A percentile compares a stretch with the other conserved stretches of the same genome.
Evolutionary conservation across 2,329 filamentous ascomycete genomes (phyloP).

Genomic region (Aspergillus pseudoglaucus): DNA sequence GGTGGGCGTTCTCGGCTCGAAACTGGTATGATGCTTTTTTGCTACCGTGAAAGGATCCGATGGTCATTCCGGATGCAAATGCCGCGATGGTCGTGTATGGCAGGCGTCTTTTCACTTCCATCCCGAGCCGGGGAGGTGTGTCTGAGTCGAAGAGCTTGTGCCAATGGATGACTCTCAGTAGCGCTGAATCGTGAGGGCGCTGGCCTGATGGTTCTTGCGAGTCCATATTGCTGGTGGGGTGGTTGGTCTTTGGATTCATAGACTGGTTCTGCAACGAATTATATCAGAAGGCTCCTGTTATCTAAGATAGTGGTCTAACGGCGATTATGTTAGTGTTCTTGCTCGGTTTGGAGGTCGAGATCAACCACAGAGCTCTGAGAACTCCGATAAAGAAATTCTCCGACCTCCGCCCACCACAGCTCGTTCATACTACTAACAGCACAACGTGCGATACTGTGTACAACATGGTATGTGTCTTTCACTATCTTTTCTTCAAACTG

Average conservation of each 20-base stretch:
- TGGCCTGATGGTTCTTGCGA: constrained; percentile 2
- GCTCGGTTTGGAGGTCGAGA: not conserved
- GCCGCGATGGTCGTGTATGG: constrained; percentile 58
- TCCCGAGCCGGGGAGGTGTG: constrained; percentile 46
- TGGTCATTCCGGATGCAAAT: constrained; percentile 60
- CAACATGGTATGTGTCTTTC: not conserved
- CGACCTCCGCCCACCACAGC: not conserved
- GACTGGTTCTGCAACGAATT: too few relatives aligned
- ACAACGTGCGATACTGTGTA: not conserved
- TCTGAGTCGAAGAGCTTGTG: constrained; percentile 33
- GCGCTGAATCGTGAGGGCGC: constrained; percentile 1
- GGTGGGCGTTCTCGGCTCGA: constrained; percentile 92
- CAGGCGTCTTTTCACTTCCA: constrained; percentile 60
- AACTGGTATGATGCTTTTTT: constrained; percentile 73
- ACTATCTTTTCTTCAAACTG: not conserved
- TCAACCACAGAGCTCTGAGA: constrained; percentile 4
- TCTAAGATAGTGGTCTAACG: not conserved
- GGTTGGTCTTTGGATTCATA: too few relatives aligned
- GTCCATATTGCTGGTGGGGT: constrained; percentile 10
- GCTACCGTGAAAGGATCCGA: constrained; percentile 68
- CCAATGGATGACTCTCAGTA: constrained; percentile 28
- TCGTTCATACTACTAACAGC: not conserved
- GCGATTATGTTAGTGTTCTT: not conserved
- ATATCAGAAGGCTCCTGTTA: too few relatives aligned
- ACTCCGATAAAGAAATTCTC: not conserved